Evolutionary conservation across 176 grass and related monocot genomes (phyloP).

Genomic region (Dendrocalamus sinicus): DNA sequence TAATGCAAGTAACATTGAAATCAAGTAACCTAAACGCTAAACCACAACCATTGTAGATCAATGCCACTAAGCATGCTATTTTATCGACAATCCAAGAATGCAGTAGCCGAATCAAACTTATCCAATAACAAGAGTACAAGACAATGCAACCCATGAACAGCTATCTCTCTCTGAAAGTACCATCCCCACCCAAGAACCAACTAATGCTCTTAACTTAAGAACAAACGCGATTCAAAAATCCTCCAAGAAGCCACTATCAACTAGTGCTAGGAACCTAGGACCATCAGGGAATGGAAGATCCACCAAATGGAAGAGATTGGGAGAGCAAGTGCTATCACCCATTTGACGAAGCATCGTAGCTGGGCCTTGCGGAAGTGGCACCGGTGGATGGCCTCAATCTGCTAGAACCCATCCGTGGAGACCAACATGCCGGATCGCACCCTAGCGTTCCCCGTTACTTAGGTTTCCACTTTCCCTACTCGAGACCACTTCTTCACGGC

Average conservation of each 20-base stretch:
- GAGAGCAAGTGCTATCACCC: conserved; percentile 45
- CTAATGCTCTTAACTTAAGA: neutral
- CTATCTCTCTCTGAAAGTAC: neutral
- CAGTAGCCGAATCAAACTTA: neutral
- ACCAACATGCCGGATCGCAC: neutral
- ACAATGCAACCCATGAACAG: neutral
- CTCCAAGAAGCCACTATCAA: conserved; percentile 14
- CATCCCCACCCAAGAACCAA: neutral
- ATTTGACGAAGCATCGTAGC: conserved; percentile 86
- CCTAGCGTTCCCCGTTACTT: neutral
- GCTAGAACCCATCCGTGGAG: neutral
- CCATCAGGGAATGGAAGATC: neutral
- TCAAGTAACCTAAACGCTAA: neutral
- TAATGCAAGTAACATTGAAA: neutral
- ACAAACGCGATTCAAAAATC: neutral
- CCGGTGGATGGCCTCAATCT: neutral
- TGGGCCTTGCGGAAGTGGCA: conserved; percentile 52
- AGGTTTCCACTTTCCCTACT: neutral
- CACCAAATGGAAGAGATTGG: neutral
- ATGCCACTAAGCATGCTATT: neutral
- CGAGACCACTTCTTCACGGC: neutral
- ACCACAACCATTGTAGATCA: neutral
- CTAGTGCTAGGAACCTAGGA: neutral
- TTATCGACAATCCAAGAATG: neutral
- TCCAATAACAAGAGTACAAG: neutral